Conservation (phyloP, 2,329 filamentous ascomycete genomes). For the Colletotrichum somersetense region DNA sequence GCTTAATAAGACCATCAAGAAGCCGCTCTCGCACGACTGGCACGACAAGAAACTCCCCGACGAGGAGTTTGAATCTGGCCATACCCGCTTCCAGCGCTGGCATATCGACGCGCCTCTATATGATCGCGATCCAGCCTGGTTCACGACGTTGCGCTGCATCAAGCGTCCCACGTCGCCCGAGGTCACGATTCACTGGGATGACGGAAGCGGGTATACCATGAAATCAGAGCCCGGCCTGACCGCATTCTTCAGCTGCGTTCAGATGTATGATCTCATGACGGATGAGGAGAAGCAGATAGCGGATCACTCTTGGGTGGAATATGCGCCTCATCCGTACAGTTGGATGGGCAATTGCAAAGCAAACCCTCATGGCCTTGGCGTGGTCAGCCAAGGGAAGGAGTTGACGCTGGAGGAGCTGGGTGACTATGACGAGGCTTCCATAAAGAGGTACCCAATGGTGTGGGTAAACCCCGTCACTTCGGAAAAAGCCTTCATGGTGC, state of each 20-base stretch:
- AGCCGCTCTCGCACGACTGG: constrained; percentile 52
- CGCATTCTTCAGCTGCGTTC: constrained; percentile 58
- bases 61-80: constrained; percentile 54
- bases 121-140: constrained; percentile 55
- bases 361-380: constrained; percentile 55
- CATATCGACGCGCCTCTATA: constrained; percentile 63
- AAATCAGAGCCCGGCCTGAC: constrained; percentile 57
- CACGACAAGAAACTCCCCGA: constrained; percentile 51
- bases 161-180: constrained; percentile 53
- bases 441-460: constrained; percentile 60
- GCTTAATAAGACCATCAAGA: constrained; percentile 51
- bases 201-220: constrained; percentile 56
- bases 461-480: constrained; percentile 59
- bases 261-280: constrained; percentile 56
- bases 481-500: constrained; percentile 58
- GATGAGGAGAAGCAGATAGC: constrained; percentile 56
- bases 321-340: constrained; percentile 58
- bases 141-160: constrained; percentile 56
- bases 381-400: constrained; percentile 55
- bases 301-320: constrained; percentile 61
- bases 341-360: constrained; percentile 58
- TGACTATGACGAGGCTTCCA: constrained; percentile 51
- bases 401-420: constrained; percentile 53
- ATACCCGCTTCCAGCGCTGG: constrained; percentile 62
- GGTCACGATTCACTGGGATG: constrained; percentile 57